Evolutionary conservation across 2,329 filamentous ascomycete species (phyloP), one percentile per base, ranked within the genome.

Genomic region (Penicillium sclerotiorum): DNA sequence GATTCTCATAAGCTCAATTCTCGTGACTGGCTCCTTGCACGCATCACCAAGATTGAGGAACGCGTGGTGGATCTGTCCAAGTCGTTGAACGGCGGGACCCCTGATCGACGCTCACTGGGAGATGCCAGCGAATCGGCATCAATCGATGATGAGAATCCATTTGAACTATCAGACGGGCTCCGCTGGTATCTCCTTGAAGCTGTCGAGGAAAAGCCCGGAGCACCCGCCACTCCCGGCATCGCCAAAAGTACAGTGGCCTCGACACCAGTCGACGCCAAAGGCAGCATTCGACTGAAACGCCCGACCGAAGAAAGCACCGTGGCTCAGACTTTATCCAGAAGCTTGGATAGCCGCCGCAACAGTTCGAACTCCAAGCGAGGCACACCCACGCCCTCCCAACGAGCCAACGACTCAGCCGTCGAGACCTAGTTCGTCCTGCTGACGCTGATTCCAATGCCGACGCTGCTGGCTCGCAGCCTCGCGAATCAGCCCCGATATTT

Each of bases 171-270:
- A 0, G 94, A 99, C 63, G 94, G 94, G 3, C 76, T 99, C 40
- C 85, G 93, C 27, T 99, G 94, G 94, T 97, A 96, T 71, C 81
- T 99, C 5, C 86, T 99, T 28, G 93, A 99, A 66, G 94, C 94
- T 0, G 81, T 84, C 2, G 94, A 99, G 72, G 94, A 99, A 71
- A 96, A 96, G 65, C 85, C 90, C 0, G 88, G 88, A 1, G 92
- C 91, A 2, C 94, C 94, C 0, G 87, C 88, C n/a, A 97, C 93
- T 0, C 93, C 94, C 0, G 92, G 93, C 0, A 81, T 96, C 47
- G 90, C 89, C 32, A 96, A 95, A 70, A 92, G 87, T 57, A 97
- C 94, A 0, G 92, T 96, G 13, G 90, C 90, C 11, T 87, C 89
- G 32, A 91, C 90, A 56, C 87, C 88, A 46, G 88, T 96, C 32